These are phyloP conservation scores for Eremothecium sinecaudum DNA, from an alignment of 1,139 yeast genomes.

Conservation along the genomic window DNA sequence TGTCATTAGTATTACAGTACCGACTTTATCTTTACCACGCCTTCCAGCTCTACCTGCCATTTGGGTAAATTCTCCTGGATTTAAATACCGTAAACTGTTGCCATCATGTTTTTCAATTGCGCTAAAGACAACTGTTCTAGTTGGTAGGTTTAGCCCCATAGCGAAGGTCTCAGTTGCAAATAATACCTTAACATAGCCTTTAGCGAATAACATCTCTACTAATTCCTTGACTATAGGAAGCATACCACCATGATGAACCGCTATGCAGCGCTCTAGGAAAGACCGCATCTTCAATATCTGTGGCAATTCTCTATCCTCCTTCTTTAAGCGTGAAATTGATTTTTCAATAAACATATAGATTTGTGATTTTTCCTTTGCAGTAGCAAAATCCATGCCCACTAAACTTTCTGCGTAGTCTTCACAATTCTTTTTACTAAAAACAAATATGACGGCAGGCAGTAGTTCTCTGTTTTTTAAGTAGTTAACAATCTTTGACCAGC, in stretches of 20 bases:
- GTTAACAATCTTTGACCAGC: slow-evolving; percentile 73
- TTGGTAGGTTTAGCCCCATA: slow-evolving; percentile 93
- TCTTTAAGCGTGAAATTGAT: slow-evolving; percentile 77
- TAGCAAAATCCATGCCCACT: slow-evolving; percentile 67
- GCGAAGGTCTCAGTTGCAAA: slow-evolving; percentile 98
- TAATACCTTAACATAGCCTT: slow-evolving; percentile 84
- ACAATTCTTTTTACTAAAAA: slow-evolving; percentile 85
- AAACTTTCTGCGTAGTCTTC: slow-evolving; percentile 85
- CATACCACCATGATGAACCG: slow-evolving; percentile 96
- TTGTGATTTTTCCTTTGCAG: slow-evolving; percentile 76
- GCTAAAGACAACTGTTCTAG: slow-evolving; percentile 83
- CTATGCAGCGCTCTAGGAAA: slow-evolving; percentile 81
- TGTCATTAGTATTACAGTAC: slow-evolving; percentile 93
- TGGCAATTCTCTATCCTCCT: slow-evolving; percentile 88
- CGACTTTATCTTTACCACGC: slow-evolving; percentile 87
- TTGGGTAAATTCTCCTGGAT: slow-evolving; percentile 96
- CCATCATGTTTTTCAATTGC: slow-evolving; percentile 88
- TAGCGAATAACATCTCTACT: slow-evolving; percentile 92
- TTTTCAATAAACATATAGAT: slow-evolving; percentile 87
- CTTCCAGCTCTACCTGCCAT: slow-evolving; percentile 99
- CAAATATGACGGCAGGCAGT: slow-evolving; percentile 86
- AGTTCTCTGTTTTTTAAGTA: slow-evolving; percentile 55
- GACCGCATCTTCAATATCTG: slow-evolving; percentile 79
- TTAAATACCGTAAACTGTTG: slow-evolving; percentile 61
- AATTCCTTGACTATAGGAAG: slow-evolving; percentile 93